Base-by-base conservation (phyloP, 805 yeast species). In the Barnettozyma siamensis region DNA sequence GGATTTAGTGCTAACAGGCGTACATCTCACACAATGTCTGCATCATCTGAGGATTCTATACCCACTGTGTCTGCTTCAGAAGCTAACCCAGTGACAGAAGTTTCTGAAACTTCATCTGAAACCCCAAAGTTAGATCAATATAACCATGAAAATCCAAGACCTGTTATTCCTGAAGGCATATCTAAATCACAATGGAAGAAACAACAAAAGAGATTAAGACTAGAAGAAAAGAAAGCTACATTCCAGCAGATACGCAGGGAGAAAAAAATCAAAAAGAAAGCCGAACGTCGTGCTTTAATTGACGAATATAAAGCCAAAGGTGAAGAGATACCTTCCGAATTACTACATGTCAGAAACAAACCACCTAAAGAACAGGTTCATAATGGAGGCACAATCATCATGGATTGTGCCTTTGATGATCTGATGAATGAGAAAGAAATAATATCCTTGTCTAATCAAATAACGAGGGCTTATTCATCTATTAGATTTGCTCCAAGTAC, bases 401-500 rank as follows among this genome's bases (percentile, higher is more conserved):
- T 89, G 48, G 99, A 91, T 62, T 91, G 99, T 63, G 84, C 75
- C 13, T 91, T 91, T 60, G 98, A 93, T 56, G 93, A 85, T 34
- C 57, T 84, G 54, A 93, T 93, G 99, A 76, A 73, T 29, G 85
- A 80, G 16, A 81, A 80, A 46, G 84, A 80, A 51, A 62, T 69
- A 16, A 74, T 75, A 2, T 85, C 95, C 17, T 62, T 91, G 55
- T 75, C 88, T 7, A 74, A 79, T 38, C 99, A 91, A 63, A 71
- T 93, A 37, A 78, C 91, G 3, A 70, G 96, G 44, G 73, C 87
- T 37, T 91, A 91, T 60, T 76, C 95, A 7, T 83, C 83, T 15
- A 87, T 84, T 57, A 75, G 84, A 50, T 74, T 76, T 38, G 75
- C 85, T 15, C 57, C 62, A 34, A 69, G 72, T 45, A 75, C 72